Conservation (phyloP, 805 yeast genomes). For the Saturnispora sekii region DNA sequence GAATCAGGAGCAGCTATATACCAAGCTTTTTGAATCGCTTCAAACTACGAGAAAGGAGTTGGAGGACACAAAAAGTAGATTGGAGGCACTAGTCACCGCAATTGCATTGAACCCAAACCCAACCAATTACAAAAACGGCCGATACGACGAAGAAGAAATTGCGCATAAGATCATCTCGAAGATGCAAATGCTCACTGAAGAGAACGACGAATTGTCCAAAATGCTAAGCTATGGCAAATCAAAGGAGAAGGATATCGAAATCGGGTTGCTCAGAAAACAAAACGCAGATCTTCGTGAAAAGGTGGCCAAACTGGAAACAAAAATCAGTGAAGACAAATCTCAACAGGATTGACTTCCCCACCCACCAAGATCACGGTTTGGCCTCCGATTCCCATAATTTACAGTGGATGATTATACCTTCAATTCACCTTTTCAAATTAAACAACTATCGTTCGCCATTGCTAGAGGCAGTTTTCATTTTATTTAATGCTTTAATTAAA, state of each 20-base stretch:
- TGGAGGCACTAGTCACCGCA: constrained; percentile 56
- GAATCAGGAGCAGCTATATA: constrained; percentile 26
- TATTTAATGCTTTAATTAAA: neutral
- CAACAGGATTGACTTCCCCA: neutral
- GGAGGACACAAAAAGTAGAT: constrained; percentile 48
- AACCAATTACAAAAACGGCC: constrained; percentile 40
- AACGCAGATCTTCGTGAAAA: constrained; percentile 36
- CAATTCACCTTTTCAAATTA: neutral
- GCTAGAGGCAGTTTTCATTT: neutral
- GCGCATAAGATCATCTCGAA: constrained; percentile 64
- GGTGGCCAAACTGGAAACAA: constrained; percentile 22
- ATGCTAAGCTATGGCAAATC: constrained; percentile 71
- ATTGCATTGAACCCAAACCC: constrained; percentile 41
- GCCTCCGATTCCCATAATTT: neutral
- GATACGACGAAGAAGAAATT: constrained; percentile 65
- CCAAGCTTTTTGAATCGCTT: constrained; percentile 21
- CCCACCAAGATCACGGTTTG: neutral
- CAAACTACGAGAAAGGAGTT: constrained; percentile 35
- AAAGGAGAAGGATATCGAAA: constrained; percentile 58
- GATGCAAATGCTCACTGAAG: constrained; percentile 49
- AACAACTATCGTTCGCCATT: neutral
- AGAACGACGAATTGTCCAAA: constrained; percentile 59
- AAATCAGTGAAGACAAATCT: constrained; percentile 13
- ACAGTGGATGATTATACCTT: neutral
- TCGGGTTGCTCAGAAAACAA: constrained; percentile 48